Base-by-base conservation (phyloP, 768 basidiomycete genomes). In the Wakefieldia striispora region DNA sequence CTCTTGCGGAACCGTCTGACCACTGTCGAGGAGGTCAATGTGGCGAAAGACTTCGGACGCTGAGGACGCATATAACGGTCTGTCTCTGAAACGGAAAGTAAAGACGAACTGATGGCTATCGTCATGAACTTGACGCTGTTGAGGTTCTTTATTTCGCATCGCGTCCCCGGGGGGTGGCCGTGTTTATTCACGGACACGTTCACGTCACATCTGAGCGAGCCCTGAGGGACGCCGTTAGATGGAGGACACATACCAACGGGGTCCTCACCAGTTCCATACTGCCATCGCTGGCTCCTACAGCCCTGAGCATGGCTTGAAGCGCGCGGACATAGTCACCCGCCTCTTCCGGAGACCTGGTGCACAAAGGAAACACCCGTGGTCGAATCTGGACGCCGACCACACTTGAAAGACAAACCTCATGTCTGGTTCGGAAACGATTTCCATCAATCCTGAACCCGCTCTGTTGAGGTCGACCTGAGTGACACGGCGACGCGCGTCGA, bases 81-180 rank as follows among this genome's bases (percentile, higher is more conserved):
- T 4, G 10, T 9, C 41, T 24, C 40, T 40, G 12, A 26, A 24
- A 37, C 26, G 35, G 41, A 13, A 13, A 21, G n/a, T 27, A 44
- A 13, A 21, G 38, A 70, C 80, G 14, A 49, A 97, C 95, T 78
- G 44, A 97, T 91, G 12, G 95, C 95, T 16, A 81, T 76, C 67
- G 80, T 80, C 72, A 93, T 86, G 67, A 87, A 93, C 55, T 81
- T 82, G 37, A 97, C 75, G 46, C 92, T 93, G 64, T 97, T 97
- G 37, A 99, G 77, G 60, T 99, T 99, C 70, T 99, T 99, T 59
- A 99, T 83, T 69, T 99, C 95, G 61, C 93, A 95, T 26, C 95
- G 83, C 1, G 88, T 95, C 2, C 94, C 86, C 1, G 72, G 83
- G 4, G 79, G 68, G 6, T 78, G 69, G 9, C 85, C 84, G 36